A percentile compares a stretch with the other conserved stretches of the same genome.
These are phyloP conservation scores for Rhynchosporium graminicola DNA, from an alignment of 2,329 filamentous ascomycete genomes.

Conservation along the genomic window DNA sequence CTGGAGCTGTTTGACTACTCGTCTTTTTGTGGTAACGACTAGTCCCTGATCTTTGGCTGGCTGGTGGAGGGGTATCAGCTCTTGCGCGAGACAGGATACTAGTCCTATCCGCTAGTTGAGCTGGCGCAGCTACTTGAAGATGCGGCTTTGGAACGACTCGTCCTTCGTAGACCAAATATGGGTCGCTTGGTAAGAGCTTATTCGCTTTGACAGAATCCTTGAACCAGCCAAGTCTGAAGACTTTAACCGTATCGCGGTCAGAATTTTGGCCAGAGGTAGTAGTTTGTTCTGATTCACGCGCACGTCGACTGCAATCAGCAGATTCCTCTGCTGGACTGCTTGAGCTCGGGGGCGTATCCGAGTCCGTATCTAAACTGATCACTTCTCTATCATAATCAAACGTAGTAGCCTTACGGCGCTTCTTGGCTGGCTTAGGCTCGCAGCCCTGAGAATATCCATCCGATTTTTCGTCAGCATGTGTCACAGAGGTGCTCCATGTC, in stretches of 20 bases:
- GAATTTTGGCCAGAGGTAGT: not conserved
- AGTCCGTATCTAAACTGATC: conserved; percentile 37
- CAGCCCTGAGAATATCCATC: not conserved
- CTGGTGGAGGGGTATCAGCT: conserved; percentile 28
- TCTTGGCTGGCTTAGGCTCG: conserved; percentile 41
- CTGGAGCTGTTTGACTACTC: conserved; percentile 40
- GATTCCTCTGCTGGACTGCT: not conserved
- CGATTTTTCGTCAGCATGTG: not conserved
- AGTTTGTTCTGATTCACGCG: not conserved
- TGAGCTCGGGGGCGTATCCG: conserved; percentile 34
- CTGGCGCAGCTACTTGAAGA: not conserved
- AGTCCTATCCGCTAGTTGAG: not conserved
- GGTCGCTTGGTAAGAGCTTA: conserved; percentile 48
- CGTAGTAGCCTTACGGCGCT: conserved; percentile 26
- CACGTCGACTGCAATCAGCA: not conserved
- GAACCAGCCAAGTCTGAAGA: conserved; percentile 62
- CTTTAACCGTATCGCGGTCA: conserved; percentile 44
- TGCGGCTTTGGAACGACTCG: conserved; percentile 20
- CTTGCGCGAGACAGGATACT: conserved; percentile 36
- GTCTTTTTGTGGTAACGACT: conserved; percentile 15
- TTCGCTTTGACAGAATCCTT: conserved; percentile 51
- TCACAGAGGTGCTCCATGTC: not conserved
- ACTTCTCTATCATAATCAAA: conserved; percentile 27
- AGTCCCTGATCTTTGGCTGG: conserved; percentile 31
- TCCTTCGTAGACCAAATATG: conserved; percentile 59